These are phyloP conservation scores for Fusarium pseudocircinatum DNA, from an alignment of 2,329 filamentous ascomycete species.

Conservation along the genomic window DNA sequence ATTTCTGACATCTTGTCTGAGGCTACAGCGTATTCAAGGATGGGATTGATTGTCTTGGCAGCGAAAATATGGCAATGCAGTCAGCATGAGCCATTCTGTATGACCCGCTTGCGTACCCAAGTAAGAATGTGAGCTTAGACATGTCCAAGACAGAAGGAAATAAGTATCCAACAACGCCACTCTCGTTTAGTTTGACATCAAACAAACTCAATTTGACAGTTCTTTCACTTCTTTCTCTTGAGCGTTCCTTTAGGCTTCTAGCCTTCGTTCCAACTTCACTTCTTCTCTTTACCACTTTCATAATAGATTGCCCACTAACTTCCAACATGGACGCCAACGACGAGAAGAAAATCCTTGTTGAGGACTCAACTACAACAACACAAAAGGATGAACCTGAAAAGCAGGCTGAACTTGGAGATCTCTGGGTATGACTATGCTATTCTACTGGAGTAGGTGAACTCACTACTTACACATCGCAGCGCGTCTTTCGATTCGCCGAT, in stretches of 20 bases:
- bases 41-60: not conserved
- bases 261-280: not conserved
- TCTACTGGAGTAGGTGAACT: rapidly evolving
- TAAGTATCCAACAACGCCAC: not conserved
- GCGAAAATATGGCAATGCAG: not conserved
- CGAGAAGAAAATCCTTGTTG: slow-evolving; percentile 11
- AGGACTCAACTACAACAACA: slow-evolving; percentile 1
- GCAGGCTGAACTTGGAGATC: slow-evolving; percentile 1
- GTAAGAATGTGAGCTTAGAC: not conserved
- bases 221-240: not conserved
- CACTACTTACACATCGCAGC: not conserved
- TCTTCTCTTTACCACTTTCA: not conserved
- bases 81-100: slow-evolving; percentile 4
- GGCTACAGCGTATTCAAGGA: not conserved
- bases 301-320: not conserved
- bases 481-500: slow-evolving; percentile 31
- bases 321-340: not conserved
- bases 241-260: not conserved
- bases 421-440: slow-evolving; percentile 2
- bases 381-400: slow-evolving; percentile 4
- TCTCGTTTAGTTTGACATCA: not conserved
- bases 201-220: not conserved
- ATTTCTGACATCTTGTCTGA: not conserved
- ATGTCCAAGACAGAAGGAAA: not conserved
- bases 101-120: not conserved